These are phyloP conservation scores for Apiospora malaysiana DNA, from an alignment of 2,329 filamentous ascomycete species.

Conservation along the genomic window DNA sequence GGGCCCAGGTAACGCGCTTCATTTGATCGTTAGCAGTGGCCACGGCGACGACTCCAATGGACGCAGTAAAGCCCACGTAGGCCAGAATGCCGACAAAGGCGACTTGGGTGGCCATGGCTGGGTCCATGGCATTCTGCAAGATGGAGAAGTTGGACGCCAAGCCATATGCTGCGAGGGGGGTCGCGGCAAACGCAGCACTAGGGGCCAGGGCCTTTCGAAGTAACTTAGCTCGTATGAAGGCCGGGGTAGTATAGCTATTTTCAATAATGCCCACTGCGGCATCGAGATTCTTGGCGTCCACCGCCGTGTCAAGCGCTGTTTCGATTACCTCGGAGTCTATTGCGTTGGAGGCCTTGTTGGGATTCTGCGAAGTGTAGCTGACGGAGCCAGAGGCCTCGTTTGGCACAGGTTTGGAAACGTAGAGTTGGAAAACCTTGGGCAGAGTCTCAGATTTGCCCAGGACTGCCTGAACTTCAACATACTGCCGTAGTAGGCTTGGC, in stretches of 20 bases:
- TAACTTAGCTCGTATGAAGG: conserved; percentile 72
- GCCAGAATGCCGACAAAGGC: conserved; percentile 82
- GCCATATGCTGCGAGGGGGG: conserved; percentile 73
- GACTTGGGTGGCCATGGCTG: conserved; percentile 74
- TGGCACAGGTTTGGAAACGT: conserved; percentile 81
- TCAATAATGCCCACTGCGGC: conserved; percentile 79
- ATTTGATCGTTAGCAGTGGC: conserved; percentile 94
- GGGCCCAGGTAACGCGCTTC: conserved; percentile 88
- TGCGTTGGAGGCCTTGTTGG: conserved; percentile 72
- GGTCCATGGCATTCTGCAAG: conserved; percentile 79
- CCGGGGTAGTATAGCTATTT: conserved; percentile 68
- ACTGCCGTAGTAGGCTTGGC: conserved; percentile 71
- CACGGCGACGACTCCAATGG: conserved; percentile 82
- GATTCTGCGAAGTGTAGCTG: conserved; percentile 66
- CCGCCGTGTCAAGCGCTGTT: conserved; percentile 77
- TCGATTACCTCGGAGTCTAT: conserved; percentile 75
- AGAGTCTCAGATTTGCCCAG: conserved; percentile 78
- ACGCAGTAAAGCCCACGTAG: conserved; percentile 81
- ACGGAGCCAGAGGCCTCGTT: conserved; percentile 63
- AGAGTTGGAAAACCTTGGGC: conserved; percentile 80
- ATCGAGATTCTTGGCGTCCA: conserved; percentile 77
- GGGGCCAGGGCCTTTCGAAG: conserved; percentile 69
- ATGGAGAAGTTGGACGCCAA: conserved; percentile 70
- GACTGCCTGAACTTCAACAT: conserved; percentile 77
- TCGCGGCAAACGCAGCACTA: conserved; percentile 56